These are phyloP conservation scores for Pleurotus djamor DNA, from an alignment of 768 basidiomycete genomes.

Conservation along the genomic window DNA sequence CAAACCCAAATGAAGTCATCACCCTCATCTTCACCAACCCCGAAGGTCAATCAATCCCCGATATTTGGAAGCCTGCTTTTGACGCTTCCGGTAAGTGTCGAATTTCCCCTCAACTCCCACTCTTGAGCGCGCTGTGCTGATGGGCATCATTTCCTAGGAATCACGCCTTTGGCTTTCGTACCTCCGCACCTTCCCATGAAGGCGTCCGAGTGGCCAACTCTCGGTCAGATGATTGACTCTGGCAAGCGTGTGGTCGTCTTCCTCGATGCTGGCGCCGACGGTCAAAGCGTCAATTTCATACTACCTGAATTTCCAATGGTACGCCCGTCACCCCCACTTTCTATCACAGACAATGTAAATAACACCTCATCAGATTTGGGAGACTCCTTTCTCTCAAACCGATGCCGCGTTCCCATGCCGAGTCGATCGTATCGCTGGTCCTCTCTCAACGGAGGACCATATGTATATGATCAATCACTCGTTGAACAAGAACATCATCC, in stretches of 20 bases:
- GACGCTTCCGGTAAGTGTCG: slow-evolving; percentile 37
- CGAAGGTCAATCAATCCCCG: slow-evolving; percentile 46
- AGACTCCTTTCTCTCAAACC: slow-evolving; percentile 51
- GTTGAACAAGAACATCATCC: slow-evolving; percentile 42
- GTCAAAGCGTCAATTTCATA: slow-evolving; percentile 41
- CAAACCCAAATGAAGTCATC: slow-evolving; percentile 65
- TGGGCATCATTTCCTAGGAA: slow-evolving; percentile 22
- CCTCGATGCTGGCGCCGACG: slow-evolving; percentile 48
- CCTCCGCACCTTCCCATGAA: slow-evolving; percentile 45
- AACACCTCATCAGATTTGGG: slow-evolving; percentile 45
- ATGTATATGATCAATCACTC: slow-evolving; percentile 62
- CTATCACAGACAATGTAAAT: not conserved
- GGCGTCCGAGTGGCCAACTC: slow-evolving; percentile 57
- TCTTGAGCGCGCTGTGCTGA: not conserved
- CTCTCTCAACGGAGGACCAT: slow-evolving; percentile 46
- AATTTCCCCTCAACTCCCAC: not conserved
- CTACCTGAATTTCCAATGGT: slow-evolving; percentile 59
- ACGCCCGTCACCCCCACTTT: not conserved
- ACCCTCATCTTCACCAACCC: slow-evolving; percentile 70
- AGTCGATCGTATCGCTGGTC: slow-evolving; percentile 48
- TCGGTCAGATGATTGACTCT: slow-evolving; percentile 58
- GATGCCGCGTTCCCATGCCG: slow-evolving; percentile 50
- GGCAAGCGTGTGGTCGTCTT: slow-evolving; percentile 63
- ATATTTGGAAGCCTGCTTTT: slow-evolving; percentile 53
- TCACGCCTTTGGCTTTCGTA: slow-evolving; percentile 45